Percentiles rank a stretch among this genome's conserved stretches.
These are phyloP conservation scores for Apiotrichum brassicae DNA, from an alignment of 1,284 basidiomycete species.

Conservation along the genomic window DNA sequence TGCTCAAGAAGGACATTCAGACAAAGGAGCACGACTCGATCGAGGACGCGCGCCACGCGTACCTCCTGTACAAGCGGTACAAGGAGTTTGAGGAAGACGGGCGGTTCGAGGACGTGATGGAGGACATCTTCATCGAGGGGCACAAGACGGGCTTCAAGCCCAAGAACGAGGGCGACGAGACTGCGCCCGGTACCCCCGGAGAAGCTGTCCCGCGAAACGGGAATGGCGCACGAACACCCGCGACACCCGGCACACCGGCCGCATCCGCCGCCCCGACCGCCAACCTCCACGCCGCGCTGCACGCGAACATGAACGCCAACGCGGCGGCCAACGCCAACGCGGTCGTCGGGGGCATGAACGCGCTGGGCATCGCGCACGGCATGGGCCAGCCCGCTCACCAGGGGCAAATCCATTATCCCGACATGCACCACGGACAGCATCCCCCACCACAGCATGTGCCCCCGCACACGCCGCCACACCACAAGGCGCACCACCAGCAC, in stretches of 20 bases:
- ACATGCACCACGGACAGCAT: background rate
- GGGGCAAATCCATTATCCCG: background rate
- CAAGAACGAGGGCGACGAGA: constrained; percentile 5
- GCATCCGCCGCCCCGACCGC: background rate
- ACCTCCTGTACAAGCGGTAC: constrained; percentile 80
- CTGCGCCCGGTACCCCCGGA: background rate
- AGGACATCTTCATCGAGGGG: constrained; percentile 58
- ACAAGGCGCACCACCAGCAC: background rate
- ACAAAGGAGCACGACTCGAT: constrained; percentile 93
- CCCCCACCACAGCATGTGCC: background rate
- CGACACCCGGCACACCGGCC: background rate
- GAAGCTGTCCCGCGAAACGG: too few species aligned
- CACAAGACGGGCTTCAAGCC: constrained; percentile 31
- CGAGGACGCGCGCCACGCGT: constrained; percentile 83
- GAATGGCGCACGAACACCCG: background rate
- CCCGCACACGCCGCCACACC: background rate
- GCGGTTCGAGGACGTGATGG: constrained; percentile 79
- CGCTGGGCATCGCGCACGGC: background rate
- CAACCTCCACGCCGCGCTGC: background rate
- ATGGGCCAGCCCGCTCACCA: background rate
- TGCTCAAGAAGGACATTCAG: constrained; percentile 86
- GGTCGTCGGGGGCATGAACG: background rate
- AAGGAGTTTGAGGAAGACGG: constrained; percentile 68
- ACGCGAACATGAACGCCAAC: too few species aligned
- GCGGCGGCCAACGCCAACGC: background rate